These are phyloP conservation scores for Diplodia intermedia DNA, from an alignment of 2,329 filamentous ascomycete genomes.

Conservation along the genomic window DNA sequence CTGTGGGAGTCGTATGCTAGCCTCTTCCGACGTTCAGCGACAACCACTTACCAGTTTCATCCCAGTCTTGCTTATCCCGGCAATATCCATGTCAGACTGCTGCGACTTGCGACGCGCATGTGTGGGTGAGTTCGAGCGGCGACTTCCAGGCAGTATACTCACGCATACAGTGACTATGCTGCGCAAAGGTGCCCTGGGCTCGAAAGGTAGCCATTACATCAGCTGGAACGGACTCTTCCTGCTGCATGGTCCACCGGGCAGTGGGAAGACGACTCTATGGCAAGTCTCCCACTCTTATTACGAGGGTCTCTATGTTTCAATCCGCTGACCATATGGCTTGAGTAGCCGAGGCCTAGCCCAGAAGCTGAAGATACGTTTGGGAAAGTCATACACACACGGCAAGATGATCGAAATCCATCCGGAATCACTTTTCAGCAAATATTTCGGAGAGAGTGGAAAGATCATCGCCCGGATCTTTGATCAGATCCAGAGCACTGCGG, in stretches of 20 bases:
- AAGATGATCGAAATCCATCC: constrained; percentile 56
- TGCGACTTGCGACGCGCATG: constrained; percentile 52
- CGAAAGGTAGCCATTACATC: constrained; percentile 42
- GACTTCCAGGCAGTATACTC: neutral
- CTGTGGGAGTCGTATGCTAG: constrained; percentile 53
- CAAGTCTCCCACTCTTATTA: constrained; percentile 20
- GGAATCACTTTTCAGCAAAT: constrained; percentile 55
- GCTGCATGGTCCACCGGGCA: constrained; percentile 54
- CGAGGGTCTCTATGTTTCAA: neutral
- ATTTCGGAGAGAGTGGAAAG: constrained; percentile 57
- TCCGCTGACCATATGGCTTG: neutral
- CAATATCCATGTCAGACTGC: constrained; percentile 50
- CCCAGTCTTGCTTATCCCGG: constrained; percentile 52
- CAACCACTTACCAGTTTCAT: neutral
- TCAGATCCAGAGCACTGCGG: constrained; percentile 45
- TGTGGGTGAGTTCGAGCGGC: constrained; percentile 34
- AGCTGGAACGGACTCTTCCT: constrained; percentile 56
- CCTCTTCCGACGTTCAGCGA: too few species aligned
- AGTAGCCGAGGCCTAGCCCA: constrained; percentile 56
- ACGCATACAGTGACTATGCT: constrained; percentile 42
- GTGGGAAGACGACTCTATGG: constrained; percentile 54
- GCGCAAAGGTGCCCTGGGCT: constrained; percentile 44
- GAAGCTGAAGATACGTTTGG: constrained; percentile 57
- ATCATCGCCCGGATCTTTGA: constrained; percentile 54
- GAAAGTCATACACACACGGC: constrained; percentile 45